Conservation (phyloP, 2,329 filamentous ascomycete genomes). For the Alternaria burnsii region DNA sequence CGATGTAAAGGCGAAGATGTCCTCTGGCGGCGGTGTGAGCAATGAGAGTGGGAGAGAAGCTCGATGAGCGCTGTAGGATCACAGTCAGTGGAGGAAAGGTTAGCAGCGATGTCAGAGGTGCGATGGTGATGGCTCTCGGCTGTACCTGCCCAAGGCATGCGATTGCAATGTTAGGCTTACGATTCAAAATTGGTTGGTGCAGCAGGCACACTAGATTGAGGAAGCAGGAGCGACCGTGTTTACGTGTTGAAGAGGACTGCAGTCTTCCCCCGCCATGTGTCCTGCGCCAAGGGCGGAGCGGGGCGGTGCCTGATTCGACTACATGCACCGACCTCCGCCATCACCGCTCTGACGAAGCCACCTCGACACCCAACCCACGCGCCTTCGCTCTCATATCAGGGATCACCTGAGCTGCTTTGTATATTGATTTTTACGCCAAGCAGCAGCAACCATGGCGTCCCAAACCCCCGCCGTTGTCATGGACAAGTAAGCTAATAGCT, state of each 20-base stretch:
- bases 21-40: conserved; percentile 23
- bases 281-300: conserved; percentile 37
- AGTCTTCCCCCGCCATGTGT: conserved; percentile 30
- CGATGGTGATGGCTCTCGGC: conserved; percentile 36
- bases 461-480: conserved; percentile 99
- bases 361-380: conserved; percentile 33
- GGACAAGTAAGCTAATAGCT: conserved; percentile 87
- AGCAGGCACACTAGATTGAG: conserved; percentile 11
- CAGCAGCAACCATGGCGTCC: conserved; percentile 77
- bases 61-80: conserved; percentile 32
- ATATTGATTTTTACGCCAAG: conserved; percentile 22
- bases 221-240: conserved; percentile 21
- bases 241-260: not conserved
- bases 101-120: conserved; percentile 27
- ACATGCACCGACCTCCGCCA: conserved; percentile 38
- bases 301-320: conserved; percentile 37
- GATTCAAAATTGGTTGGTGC: conserved; percentile 6
- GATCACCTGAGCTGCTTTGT: conserved; percentile 32
- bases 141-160: conserved; percentile 16
- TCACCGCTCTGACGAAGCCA: conserved; percentile 45
- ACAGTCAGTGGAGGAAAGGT: conserved; percentile 24
- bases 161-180: conserved; percentile 1
- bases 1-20: conserved; percentile 13
- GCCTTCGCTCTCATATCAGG: conserved; percentile 26
- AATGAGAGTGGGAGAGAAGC: conserved; percentile 35